Percentiles rank a stretch among this genome's conserved stretches.
Evolutionary conservation across 2,329 filamentous ascomycete genomes (phyloP).

Genomic region (Rutstroemia sp.): DNA sequence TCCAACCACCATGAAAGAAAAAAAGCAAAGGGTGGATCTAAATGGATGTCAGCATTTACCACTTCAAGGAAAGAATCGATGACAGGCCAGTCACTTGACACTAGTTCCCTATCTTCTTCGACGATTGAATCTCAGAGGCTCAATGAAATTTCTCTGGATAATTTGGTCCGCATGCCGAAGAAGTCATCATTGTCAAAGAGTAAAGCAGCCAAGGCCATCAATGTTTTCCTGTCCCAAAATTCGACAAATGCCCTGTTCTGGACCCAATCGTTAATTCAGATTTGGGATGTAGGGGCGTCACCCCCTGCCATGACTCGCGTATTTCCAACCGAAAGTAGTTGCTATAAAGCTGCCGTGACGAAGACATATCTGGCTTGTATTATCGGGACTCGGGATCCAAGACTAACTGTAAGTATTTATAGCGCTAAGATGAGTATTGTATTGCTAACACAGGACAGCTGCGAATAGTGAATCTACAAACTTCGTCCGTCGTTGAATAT

Average conservation of each 20-base stretch:
- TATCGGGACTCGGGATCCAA: constrained; percentile 35
- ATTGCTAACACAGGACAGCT: constrained; percentile 24
- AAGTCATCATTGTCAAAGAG: constrained; percentile 25
- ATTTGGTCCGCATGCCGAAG: constrained; percentile 22
- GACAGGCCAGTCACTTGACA: constrained; percentile 27
- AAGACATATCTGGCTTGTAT: constrained; percentile 34
- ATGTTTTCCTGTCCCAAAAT: constrained; percentile 33
- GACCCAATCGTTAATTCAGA: constrained; percentile 33
- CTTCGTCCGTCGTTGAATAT: constrained; percentile 31
- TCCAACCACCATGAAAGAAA: constrained; percentile 2
- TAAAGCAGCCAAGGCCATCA: constrained; percentile 30
- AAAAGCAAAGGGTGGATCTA: constrained; percentile 22
- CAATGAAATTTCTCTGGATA: constrained; percentile 33
- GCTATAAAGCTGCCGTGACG: constrained; percentile 33
- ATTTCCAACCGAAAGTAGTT: constrained; percentile 33
- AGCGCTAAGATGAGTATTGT: background rate
- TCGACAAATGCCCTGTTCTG: constrained; percentile 35
- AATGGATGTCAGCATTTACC: constrained; percentile 27
- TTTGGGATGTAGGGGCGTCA: constrained; percentile 34
- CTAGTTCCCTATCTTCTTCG: constrained; percentile 33
- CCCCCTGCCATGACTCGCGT: constrained; percentile 30
- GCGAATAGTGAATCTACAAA: constrained; percentile 33
- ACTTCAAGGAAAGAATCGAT: constrained; percentile 24
- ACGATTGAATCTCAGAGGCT: constrained; percentile 30
- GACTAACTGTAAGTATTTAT: constrained; percentile 31